Conservation (phyloP, 2,329 filamentous ascomycete species). For the Camptophora hylomeconis region DNA sequence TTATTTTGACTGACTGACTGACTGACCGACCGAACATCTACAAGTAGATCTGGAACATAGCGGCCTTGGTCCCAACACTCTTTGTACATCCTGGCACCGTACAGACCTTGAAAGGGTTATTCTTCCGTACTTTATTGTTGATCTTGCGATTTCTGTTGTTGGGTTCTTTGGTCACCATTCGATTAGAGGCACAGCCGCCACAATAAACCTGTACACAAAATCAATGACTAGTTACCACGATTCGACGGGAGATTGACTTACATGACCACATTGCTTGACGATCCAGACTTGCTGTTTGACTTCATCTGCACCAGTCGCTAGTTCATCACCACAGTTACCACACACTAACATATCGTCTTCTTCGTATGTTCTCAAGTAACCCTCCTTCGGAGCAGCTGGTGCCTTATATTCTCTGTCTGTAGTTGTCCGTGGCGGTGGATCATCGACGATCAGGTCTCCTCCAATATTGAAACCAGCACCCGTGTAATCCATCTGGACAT, state of each 20-base stretch:
- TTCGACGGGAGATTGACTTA: constrained; percentile 34
- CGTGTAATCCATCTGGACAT: constrained; percentile 26
- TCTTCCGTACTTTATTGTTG: constrained; percentile 16
- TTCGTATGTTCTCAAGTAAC: constrained; percentile 65
- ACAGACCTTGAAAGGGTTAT: constrained; percentile 31
- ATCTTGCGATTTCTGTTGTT: constrained; percentile 17
- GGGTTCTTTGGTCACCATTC: constrained; percentile 19
- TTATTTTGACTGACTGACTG: no score
- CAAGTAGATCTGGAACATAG: constrained; percentile 36
- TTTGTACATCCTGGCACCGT: constrained; percentile 30
- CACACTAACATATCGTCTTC: constrained; percentile 67
- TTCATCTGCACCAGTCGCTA: constrained; percentile 56
- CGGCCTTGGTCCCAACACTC: constrained; percentile 23
- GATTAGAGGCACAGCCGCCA: constrained; percentile 31
- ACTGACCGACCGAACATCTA: no score
- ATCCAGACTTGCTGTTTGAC: constrained; percentile 83
- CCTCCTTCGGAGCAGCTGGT: constrained; percentile 52
- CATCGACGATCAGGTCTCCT: constrained; percentile 11
- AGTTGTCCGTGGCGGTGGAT: constrained; percentile 11
- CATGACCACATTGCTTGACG: constrained; percentile 81
- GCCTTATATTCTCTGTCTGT: constrained; percentile 39
- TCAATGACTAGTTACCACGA: constrained; percentile 4
- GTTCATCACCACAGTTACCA: constrained; percentile 72
- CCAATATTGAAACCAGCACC: constrained; percentile 29
- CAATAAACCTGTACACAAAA: constrained; percentile 30